Conservation (phyloP, 352 stramenopile species). For the Peronospora destructor region DNA sequence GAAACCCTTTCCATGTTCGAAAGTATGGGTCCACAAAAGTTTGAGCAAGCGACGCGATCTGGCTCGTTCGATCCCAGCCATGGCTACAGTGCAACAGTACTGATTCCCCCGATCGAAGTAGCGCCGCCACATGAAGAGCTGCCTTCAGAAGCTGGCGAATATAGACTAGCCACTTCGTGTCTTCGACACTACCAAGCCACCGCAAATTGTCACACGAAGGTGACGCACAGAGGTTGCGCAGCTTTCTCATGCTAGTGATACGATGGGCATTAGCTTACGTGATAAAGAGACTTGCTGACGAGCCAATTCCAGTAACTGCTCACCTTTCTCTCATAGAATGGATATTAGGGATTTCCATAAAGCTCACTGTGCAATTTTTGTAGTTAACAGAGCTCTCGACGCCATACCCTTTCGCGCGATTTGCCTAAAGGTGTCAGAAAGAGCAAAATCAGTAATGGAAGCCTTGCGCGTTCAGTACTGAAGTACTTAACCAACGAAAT, state of each 20-base stretch:
- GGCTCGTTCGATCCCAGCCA: conserved; percentile 86
- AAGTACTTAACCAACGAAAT: not conserved
- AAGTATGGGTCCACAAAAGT: conserved; percentile 75
- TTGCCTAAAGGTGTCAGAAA: conserved; percentile 29
- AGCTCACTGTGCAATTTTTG: conserved; percentile 89
- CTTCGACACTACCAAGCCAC: conserved; percentile 89
- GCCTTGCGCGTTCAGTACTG: not conserved
- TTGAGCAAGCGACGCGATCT: conserved; percentile 74
- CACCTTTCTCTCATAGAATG: conserved; percentile 95
- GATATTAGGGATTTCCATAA: conserved; percentile 99
- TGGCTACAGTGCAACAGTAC: conserved; percentile 82
- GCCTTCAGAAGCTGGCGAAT: conserved; percentile 91
- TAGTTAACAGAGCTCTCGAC: conserved; percentile 96
- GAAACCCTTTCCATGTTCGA: conserved; percentile 69
- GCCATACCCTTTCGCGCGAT: conserved; percentile 89
- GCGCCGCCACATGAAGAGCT: conserved; percentile 85
- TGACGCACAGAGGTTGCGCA: conserved; percentile 68
- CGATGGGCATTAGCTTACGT: not conserved
- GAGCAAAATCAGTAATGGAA: not conserved
- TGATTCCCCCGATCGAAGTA: conserved; percentile 85
- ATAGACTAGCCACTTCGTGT: conserved; percentile 96
- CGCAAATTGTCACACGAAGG: conserved; percentile 87
- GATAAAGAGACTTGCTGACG: too few species aligned
- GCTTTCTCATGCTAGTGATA: conserved; percentile 52
- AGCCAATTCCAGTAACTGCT: conserved; percentile 16